phyloP scores from a whole-genome alignment of 2,329 filamentous ascomycete genomes.

The Acephala macrosclerotiorum region DNA sequence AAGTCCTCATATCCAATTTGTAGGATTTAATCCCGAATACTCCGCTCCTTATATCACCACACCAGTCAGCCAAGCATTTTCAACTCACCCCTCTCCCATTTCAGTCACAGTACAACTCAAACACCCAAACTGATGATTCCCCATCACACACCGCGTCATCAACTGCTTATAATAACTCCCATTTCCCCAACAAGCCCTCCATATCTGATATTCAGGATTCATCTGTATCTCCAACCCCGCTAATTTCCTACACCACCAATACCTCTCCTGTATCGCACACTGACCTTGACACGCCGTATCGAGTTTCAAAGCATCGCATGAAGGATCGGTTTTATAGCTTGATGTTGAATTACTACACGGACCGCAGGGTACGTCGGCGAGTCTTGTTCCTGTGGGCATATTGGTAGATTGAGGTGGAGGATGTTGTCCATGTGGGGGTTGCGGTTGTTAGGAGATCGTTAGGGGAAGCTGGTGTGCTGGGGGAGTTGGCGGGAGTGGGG shows the following conservation, averaged over 20 bases:
- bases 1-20: background rate
- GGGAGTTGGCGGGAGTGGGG: background rate
- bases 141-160: background rate
- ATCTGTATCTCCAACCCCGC: background rate
- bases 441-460: background rate
- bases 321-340: background rate
- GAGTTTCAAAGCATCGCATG: background rate
- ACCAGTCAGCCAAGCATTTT: background rate
- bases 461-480: background rate
- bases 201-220: background rate
- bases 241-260: background rate
- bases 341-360: background rate
- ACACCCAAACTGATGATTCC: background rate
- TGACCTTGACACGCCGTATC: background rate
- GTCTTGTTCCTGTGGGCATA: background rate
- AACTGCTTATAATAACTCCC: background rate
- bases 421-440: background rate
- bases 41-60: background rate
- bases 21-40: background rate
- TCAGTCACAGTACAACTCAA: background rate
- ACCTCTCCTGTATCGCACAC: background rate
- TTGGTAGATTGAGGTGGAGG: background rate
- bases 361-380: background rate
- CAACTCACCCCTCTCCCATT: too few species aligned
- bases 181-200: background rate